These are phyloP conservation scores for Cercophora samala DNA, from an alignment of 495 filamentous ascomycete genomes.

Conservation along the genomic window DNA sequence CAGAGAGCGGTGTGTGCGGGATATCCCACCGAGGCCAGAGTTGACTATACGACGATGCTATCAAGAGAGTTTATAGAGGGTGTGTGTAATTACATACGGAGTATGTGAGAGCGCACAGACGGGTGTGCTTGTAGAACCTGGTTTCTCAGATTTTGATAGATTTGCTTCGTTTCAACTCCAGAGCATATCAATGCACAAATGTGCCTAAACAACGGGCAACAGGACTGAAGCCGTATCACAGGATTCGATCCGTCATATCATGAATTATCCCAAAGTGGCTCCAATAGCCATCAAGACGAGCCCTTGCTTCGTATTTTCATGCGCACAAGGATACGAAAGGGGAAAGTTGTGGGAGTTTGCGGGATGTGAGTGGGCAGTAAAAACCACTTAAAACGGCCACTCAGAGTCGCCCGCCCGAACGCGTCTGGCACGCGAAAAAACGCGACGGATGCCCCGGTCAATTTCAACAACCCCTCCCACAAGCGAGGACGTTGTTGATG, in stretches of 20 bases:
- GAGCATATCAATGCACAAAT: constrained; percentile 7
- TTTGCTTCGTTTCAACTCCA: constrained; percentile 7
- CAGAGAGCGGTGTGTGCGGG: background rate
- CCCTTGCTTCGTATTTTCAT: constrained; percentile 26
- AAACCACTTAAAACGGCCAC: constrained; percentile 13
- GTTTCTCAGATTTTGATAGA: constrained; percentile 2
- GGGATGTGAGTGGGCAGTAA: constrained; percentile 7
- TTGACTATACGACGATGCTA: background rate
- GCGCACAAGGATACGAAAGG: constrained; percentile 11
- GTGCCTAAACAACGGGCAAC: background rate
- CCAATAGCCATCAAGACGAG: constrained; percentile 1
- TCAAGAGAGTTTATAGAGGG: background rate
- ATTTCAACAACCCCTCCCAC: background rate
- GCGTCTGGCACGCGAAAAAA: constrained; percentile 23
- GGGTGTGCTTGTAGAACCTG: background rate
- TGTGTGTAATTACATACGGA: no score
- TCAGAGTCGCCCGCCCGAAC: background rate
- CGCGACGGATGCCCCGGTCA: constrained; percentile 12
- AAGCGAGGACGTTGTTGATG: background rate
- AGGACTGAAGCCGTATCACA: background rate
- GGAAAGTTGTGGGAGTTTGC: background rate
- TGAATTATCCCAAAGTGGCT: constrained; percentile 6
- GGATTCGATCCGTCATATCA: background rate
- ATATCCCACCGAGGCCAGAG: background rate
- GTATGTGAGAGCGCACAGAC: background rate